Base-by-base conservation (phyloP, 2,329 filamentous ascomycete species). In the Ophiocordyceps camponoti-floridani region DNA sequence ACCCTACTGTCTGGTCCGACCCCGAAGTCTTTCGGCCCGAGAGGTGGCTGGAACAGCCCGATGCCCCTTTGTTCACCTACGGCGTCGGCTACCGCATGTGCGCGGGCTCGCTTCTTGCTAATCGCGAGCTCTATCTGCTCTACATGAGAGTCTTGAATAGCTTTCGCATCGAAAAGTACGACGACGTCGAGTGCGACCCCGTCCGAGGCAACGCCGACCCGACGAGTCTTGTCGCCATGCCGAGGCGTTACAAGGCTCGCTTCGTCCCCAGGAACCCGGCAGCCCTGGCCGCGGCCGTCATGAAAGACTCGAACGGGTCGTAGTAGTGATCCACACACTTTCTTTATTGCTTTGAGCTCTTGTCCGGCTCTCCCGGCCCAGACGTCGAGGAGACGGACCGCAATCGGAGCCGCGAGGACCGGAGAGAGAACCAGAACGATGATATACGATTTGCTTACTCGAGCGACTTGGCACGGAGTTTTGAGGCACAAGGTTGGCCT, bases 61-160 rank as follows among this genome's bases (percentile, higher is more conserved):
- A 81, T 27, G 74, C 74, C 4, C 76, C 76, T 1, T 57, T 80
- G 12, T 80, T 80, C 56, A 78, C 75, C 0, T 81, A 79, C 47
- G 77, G 77, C 0, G 62, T 81, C 10, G 77, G 77, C 1, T 80
- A 79, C 50, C 69, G 77, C 37, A 82, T 82, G 77, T 82, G 78
- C 48, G 75, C 77, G 0, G 77, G 76, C 2, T 49, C 45, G 18
- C 27, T 50, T 18, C 37, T 51, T 12, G 49, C 49, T 11, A 51
- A 51, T 40, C 65, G 77, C 2, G 77, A 82, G 54, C 62, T 82
- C 16, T 82, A 82, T 48, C 63, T 80, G 10, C 65, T 77, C 11
- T 81, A 77, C 53, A 67, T 80, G 59, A 67, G 77, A 28, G 69
- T 76, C 49, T 58, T 82, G 26, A 75, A 70, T 55, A 72, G 72